Conservation (phyloP, 306 rosid genomes). For the Sesbania bispinosa region DNA sequence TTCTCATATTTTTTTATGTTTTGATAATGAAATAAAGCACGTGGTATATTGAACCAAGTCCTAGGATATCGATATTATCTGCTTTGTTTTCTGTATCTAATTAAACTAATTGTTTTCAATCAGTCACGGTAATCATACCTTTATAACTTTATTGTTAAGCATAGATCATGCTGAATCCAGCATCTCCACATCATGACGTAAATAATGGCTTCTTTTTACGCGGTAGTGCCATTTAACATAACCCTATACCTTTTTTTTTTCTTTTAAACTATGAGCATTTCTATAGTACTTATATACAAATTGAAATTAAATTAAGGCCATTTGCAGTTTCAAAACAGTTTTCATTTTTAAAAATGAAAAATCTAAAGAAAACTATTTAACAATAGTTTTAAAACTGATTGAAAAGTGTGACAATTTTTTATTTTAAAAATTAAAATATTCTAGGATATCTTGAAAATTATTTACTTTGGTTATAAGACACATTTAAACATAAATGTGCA, state of each 20-base stretch:
- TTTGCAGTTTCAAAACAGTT: background rate
- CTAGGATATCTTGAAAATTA: too few relatives aligned
- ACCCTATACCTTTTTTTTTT: background rate
- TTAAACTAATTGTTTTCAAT: background rate
- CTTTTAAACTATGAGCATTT: too few relatives aligned
- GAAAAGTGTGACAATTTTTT: too few relatives aligned
- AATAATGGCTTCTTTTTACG: background rate
- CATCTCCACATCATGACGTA: background rate
- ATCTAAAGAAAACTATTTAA: too few relatives aligned
- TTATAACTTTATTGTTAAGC: background rate
- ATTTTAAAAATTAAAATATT: too few relatives aligned
- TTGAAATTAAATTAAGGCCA: too few relatives aligned
- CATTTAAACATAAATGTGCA: too few relatives aligned
- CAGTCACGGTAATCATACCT: background rate
- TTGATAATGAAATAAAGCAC: conserved; percentile 14
- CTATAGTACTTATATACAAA: too few relatives aligned
- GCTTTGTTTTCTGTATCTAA: background rate
- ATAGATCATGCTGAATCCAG: background rate
- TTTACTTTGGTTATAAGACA: too few relatives aligned
- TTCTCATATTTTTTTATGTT: background rate
- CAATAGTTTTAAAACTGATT: too few relatives aligned
- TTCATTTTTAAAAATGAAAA: too few relatives aligned
- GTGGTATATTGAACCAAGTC: conserved; percentile 27
- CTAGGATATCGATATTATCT: background rate
- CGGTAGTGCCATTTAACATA: background rate